Base-by-base conservation (phyloP, 2,329 filamentous ascomycete genomes). In the Venturia nashicola region DNA sequence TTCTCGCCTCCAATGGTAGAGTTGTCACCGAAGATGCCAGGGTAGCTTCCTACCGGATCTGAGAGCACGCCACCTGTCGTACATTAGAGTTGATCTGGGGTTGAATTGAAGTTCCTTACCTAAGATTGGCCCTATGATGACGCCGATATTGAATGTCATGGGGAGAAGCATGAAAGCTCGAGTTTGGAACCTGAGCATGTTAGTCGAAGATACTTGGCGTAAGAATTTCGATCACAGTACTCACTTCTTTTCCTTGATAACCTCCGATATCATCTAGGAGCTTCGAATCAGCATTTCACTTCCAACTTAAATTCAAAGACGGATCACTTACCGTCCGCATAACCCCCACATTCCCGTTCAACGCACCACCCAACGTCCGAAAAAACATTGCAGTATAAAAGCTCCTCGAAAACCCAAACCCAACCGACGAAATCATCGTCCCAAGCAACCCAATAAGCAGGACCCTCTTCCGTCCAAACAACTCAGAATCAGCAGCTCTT, bases 371-470 rank as follows among this genome's bases (percentile, higher is more conserved):
- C 43, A 89, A 71, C 12, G 79, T 81, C 6, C 89, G 78, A 77
- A 88, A 91, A 57, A 85, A 78, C 0, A 87, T 81, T 0, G 87
- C 87, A 40, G 75, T 71, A 0, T 68, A 77, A 70, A 91, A 90
- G 4, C 79, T 86, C 36, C 77, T 78, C 3, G 85, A 85, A 68
- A 90, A 87, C 0, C 87, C 88, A 70, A 90, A 89, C 0, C 86
- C 87, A 23, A 89, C 70, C 65, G 83, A 84, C 2, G 85, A 84
- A 8, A 89, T 71, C 67, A 80, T 80, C 0, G 86, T 91, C 0
- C 91, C 91, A 2, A 85, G 70, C 36, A 96, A 75, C 0, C 91
- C 91, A 62, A 95, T 84, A 62, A 95, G 76, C 20, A 96, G 78
- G 16, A 94, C 89, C 18, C 81, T 82, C 74, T 96, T 96, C 60